Evolutionary conservation across 2,329 filamentous ascomycete species (phyloP).

Genomic region (Bisporella sp.): DNA sequence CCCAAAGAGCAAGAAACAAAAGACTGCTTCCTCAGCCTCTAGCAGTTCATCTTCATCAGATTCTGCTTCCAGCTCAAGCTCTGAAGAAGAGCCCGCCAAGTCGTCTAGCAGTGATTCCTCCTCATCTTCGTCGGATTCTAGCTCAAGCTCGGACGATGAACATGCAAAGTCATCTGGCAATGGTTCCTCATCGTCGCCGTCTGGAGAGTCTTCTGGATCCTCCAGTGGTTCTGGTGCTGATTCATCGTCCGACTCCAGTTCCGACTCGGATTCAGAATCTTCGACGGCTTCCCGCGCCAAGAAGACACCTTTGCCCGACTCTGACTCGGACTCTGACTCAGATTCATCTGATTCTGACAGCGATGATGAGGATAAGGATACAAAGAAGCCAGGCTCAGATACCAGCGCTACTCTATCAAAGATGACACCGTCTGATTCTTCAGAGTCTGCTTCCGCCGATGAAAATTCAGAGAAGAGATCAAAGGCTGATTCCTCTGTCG

Average conservation of each 20-base stretch:
- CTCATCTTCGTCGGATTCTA: constrained; percentile 7
- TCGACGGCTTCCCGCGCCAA: constrained; percentile 10
- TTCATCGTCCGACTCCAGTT: constrained; percentile 21
- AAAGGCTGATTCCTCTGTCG: constrained; percentile 8
- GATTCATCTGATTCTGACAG: constrained; percentile 28
- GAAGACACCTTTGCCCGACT: constrained; percentile 9
- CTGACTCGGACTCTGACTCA: constrained; percentile 6
- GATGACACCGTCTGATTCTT: constrained; percentile 18
- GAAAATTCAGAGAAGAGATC: constrained; percentile 15
- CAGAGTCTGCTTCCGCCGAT: constrained; percentile 19
- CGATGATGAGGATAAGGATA: constrained; percentile 31
- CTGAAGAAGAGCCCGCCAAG: not conserved
- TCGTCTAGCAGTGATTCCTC: constrained; percentile 9
- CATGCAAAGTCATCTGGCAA: too few species aligned
- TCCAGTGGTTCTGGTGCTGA: constrained; percentile 16
- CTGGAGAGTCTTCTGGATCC: not conserved
- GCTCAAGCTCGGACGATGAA: constrained; percentile 12
- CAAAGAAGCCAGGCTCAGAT: constrained; percentile 34
- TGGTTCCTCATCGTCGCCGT: not conserved
- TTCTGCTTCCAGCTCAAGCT: constrained; percentile 14
- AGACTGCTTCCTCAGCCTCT: constrained; percentile 29
- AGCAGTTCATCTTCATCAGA: constrained; percentile 25
- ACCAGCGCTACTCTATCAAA: constrained; percentile 27
- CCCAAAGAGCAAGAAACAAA: constrained; percentile 46
- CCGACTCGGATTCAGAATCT: constrained; percentile 33